Evolutionary conservation across 345 rosid genomes (phyloP), one percentile per base, ranked within the genome.

Genomic region (Populus nigra): DNA sequence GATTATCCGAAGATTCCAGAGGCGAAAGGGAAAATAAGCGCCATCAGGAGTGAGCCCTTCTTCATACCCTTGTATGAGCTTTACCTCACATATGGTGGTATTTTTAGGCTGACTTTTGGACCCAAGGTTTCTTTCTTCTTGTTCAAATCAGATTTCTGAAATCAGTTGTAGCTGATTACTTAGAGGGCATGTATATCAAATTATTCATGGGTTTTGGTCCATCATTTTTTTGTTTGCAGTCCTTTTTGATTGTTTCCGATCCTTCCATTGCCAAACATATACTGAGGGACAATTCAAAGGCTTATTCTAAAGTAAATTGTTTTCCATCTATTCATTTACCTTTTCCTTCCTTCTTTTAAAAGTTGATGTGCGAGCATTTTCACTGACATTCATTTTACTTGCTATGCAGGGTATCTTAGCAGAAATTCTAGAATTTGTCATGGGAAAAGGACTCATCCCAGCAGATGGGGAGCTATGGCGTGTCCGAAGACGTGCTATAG

Each of bases 381-480:
- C 13, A 23, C 74, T 45, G 69, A 73, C 38, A 68, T 83, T 80
- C 72, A 70, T 36, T 73, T 35, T 68, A 69, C 59, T 23, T 79
- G 65, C 78, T 78, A 79, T 84, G 80, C 85, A 95, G 99, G 99
- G 98, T 73, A 87, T 95, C 72, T 80, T 95, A 75, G 97, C 96
- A 71, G 99, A 95, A 81, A 95, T 95, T 87, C 85, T 95, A 67
- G 96, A 95, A 6, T 95, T 95, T 90, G 99, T 95, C 33, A 95
- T 95, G 99, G 99, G 99, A 20, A 93, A 82, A 81, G 99, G 99
- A 78, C 93, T 95, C 65, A 95, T 95, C 67, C 98, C 99, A 0
- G 99, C 99, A 57, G 98, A 95, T 88, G 98, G 93, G 9, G 98
- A 93, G 84, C 82, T 92, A 83, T 95, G 99, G 99, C 95, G 96